Evolutionary conservation across 2,329 filamentous ascomycete species (phyloP).

Genomic region (Aspergillus sp.): DNA sequence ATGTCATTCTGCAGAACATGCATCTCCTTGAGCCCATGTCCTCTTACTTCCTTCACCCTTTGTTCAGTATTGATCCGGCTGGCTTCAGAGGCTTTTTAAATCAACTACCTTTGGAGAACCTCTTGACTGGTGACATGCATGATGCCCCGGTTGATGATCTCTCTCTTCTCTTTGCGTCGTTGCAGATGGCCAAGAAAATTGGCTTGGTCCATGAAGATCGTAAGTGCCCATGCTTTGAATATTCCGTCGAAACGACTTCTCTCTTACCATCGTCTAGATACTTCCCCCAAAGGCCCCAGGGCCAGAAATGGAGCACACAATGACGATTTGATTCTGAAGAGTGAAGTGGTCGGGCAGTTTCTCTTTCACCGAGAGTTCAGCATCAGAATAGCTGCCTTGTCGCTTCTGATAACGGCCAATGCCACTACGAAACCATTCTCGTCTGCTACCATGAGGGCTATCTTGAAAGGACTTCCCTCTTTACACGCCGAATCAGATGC

Average conservation of each 20-base stretch:
- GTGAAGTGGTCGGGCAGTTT: slow-evolving; percentile 37
- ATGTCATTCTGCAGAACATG: slow-evolving; percentile 37
- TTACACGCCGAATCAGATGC: slow-evolving; percentile 84
- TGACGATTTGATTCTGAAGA: slow-evolving; percentile 32
- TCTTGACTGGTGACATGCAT: slow-evolving; percentile 47
- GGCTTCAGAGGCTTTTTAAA: slow-evolving; percentile 54
- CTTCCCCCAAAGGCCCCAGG: slow-evolving; percentile 21
- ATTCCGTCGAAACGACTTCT: slow-evolving; percentile 3
- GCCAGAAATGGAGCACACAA: slow-evolving; percentile 10
- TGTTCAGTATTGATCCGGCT: slow-evolving; percentile 33
- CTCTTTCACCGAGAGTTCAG: slow-evolving; percentile 55
- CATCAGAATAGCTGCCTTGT: slow-evolving; percentile 77
- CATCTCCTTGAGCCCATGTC: slow-evolving; percentile 36
- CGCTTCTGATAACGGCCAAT: slow-evolving; percentile 73
- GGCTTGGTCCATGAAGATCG: slow-evolving; percentile 69
- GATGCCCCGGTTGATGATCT: slow-evolving; percentile 54
- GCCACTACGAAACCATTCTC: slow-evolving; percentile 74
- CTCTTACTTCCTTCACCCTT: slow-evolving; percentile 35
- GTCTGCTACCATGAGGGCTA: slow-evolving; percentile 57
- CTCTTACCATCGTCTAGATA: slow-evolving; percentile 23
- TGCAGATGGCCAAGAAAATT: slow-evolving; percentile 69
- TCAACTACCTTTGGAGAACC: slow-evolving; percentile 53
- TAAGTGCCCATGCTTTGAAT: slow-evolving; percentile 31
- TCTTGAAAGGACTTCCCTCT: slow-evolving; percentile 65
- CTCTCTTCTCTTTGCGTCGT: slow-evolving; percentile 63